These are phyloP conservation scores for Aspergillus neoniger DNA, from an alignment of 2,329 filamentous ascomycete genomes.

Conservation along the genomic window DNA sequence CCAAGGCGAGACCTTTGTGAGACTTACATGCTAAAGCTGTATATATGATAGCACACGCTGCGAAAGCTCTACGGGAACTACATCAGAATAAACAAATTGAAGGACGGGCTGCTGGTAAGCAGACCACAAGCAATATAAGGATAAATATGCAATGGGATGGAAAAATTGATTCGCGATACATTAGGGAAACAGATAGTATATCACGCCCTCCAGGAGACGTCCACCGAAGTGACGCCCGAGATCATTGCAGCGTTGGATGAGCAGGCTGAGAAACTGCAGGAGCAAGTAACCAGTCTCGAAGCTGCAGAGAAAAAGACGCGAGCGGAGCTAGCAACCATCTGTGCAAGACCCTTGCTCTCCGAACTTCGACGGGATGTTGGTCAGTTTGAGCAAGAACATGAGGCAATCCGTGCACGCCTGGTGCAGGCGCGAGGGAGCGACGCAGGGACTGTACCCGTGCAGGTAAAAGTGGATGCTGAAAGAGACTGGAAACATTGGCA, in stretches of 20 bases:
- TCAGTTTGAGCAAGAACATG: slow-evolving; percentile 49
- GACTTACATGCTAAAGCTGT: background rate
- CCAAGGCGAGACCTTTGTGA: background rate
- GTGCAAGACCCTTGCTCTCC: slow-evolving; percentile 52
- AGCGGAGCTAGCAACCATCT: slow-evolving; percentile 48
- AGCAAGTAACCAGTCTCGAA: slow-evolving; percentile 48
- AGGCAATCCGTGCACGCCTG: slow-evolving; percentile 44
- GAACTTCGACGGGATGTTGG: slow-evolving; percentile 51
- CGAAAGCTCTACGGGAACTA: slow-evolving; percentile 64
- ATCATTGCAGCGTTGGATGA: slow-evolving; percentile 53
- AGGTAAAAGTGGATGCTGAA: slow-evolving; percentile 52
- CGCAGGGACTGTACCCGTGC: slow-evolving; percentile 45
- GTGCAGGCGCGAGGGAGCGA: slow-evolving; percentile 44
- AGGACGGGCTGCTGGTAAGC: slow-evolving; percentile 55
- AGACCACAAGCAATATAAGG: background rate
- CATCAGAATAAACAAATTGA: slow-evolving; percentile 62
- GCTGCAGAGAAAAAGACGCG: slow-evolving; percentile 53
- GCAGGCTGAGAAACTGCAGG: slow-evolving; percentile 51
- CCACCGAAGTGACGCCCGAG: slow-evolving; percentile 51
- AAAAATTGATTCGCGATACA: slow-evolving; percentile 7
- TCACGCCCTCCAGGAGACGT: slow-evolving; percentile 56
- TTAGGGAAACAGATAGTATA: slow-evolving; percentile 65
- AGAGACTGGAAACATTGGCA: slow-evolving; percentile 51
- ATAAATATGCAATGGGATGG: background rate
- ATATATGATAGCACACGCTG: slow-evolving; percentile 51